These are phyloP conservation scores for Rhodotorula sp. DNA, from an alignment of 1,284 basidiomycete species.

Conservation along the genomic window DNA sequence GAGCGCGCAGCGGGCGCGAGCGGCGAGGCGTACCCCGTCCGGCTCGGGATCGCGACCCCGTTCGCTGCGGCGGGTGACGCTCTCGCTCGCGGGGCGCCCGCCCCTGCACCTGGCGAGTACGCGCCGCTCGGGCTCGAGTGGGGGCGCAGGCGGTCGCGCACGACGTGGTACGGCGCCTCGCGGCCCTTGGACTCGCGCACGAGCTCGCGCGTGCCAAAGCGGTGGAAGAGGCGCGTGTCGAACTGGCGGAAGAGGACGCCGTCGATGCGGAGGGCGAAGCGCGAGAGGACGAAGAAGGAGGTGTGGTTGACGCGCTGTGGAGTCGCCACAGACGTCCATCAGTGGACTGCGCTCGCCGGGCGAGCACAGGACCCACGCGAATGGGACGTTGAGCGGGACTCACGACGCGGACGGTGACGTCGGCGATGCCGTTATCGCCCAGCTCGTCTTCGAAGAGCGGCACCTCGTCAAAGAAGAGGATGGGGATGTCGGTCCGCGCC, in stretches of 20 bases:
- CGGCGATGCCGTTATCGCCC: conserved; percentile 88
- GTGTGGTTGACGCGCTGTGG: conserved; percentile 91
- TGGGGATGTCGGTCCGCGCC: conserved; percentile 79
- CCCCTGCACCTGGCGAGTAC: no score
- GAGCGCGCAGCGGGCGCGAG: background rate
- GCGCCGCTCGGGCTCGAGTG: background rate
- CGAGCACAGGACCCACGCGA: background rate
- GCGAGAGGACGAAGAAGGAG: conserved; percentile 85
- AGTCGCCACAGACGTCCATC: no score
- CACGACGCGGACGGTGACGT: conserved; percentile 78
- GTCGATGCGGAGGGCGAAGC: conserved; percentile 94
- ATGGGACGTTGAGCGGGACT: conserved; percentile 49
- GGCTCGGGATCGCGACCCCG: background rate
- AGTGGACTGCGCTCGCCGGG: no score
- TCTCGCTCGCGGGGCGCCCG: background rate
- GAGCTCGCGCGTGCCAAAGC: conserved; percentile 63
- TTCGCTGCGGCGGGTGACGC: background rate
- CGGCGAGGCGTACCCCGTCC: background rate
- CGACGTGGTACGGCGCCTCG: conserved; percentile 71
- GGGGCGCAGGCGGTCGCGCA: conserved; percentile 7
- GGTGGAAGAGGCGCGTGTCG: conserved; percentile 89
- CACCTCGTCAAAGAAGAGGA: conserved; percentile 90
- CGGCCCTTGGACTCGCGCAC: conserved; percentile 83
- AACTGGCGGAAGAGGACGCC: conserved; percentile 87
- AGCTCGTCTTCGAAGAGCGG: conserved; percentile 91